Base-by-base conservation (phyloP, 2,329 filamentous ascomycete species). In the Hypocreales sp. region DNA sequence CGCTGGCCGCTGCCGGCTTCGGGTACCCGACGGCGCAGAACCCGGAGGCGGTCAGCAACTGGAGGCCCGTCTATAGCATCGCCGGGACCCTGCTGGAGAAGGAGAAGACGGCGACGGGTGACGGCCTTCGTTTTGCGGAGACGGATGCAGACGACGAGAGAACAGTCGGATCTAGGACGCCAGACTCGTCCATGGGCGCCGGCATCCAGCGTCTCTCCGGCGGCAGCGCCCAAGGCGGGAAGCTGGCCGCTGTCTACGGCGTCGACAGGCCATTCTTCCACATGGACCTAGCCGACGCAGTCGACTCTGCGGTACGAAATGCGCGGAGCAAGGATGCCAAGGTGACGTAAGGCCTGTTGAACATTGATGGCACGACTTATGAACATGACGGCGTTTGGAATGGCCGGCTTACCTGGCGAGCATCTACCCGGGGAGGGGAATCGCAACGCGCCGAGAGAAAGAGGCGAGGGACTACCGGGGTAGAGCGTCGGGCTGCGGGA, bases 1-100 rank as follows among this genome's bases (percentile, higher is more conserved):
- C 68, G 1, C 57, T 74, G 0, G 58, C 64, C 1, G 55, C 55
- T 0, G 64, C 62, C 1, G 69, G 69, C 1, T 74, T 74, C 32
- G 69, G 69, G 0, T 60, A 52, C 29, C 59, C 48, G 1, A 43
- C 40, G 0, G 33, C 41, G 8, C 35, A 43, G 12, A 46, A 47
- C n/a, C 31, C 35, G 2, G 36, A 40, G 3, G 37, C 41, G 2
- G 25, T 51, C 2, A 34, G 34, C 3, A 39, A 39, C n/a, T 55
- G 50, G 50, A 40, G 36, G 2, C 44, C 47, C 1, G 40, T 49
- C 9, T 53, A 51, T 24, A 48, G 44, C 13, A 44, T 56, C 12
- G 47, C 50, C 0, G 32, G 38, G 28, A 40, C 30, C 13, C 31
- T 27, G 23, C 25, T 20, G 15, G 38, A 37, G 5, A 39, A 36